These are phyloP conservation scores for Penicillium robsamsonii DNA, from an alignment of 495 filamentous ascomycete genomes.

Conservation along the genomic window DNA sequence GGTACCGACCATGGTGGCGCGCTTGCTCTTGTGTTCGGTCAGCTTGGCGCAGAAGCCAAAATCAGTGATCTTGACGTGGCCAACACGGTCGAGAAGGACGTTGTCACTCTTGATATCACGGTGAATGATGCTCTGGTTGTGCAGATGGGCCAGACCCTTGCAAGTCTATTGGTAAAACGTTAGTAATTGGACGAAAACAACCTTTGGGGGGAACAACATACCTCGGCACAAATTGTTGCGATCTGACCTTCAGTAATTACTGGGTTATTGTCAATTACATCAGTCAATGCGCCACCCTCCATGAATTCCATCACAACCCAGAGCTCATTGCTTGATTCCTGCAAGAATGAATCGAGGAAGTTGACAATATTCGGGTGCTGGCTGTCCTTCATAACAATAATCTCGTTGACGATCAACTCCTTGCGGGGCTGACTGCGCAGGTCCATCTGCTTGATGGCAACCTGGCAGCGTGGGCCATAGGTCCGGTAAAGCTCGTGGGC, in stretches of 20 bases:
- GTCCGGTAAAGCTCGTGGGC: slow-evolving; percentile 65
- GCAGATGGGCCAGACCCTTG: slow-evolving; percentile 89
- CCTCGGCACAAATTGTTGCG: slow-evolving; percentile 94
- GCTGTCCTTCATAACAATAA: slow-evolving; percentile 99
- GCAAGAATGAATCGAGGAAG: slow-evolving; percentile 93
- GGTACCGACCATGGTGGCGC: slow-evolving; percentile 97
- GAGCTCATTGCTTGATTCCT: slow-evolving; percentile 86
- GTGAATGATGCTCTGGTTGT: slow-evolving; percentile 95
- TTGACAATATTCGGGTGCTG: slow-evolving; percentile 98
- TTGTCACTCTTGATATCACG: slow-evolving; percentile 99
- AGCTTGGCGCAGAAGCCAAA: slow-evolving; percentile 99
- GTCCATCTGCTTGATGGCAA: slow-evolving; percentile 99
- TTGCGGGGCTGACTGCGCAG: slow-evolving; percentile 94
- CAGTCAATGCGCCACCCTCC: slow-evolving; percentile 95
- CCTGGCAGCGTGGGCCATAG: slow-evolving; percentile 72
- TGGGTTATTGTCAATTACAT: slow-evolving; percentile 96
- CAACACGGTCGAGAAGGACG: slow-evolving; percentile 86
- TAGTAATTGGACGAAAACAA: slow-evolving; percentile 25
- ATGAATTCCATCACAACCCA: slow-evolving; percentile 99
- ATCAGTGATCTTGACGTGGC: slow-evolving; percentile 98
- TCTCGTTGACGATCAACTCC: slow-evolving; percentile 98
- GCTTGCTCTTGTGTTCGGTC: slow-evolving; percentile 93
- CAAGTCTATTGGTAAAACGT: slow-evolving; percentile 68
- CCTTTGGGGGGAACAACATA: slow-evolving; percentile 37
- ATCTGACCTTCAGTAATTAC: slow-evolving; percentile 93